Evolutionary conservation across 306 rosid species (phyloP).

Genomic region (Prunus mongolica): DNA sequence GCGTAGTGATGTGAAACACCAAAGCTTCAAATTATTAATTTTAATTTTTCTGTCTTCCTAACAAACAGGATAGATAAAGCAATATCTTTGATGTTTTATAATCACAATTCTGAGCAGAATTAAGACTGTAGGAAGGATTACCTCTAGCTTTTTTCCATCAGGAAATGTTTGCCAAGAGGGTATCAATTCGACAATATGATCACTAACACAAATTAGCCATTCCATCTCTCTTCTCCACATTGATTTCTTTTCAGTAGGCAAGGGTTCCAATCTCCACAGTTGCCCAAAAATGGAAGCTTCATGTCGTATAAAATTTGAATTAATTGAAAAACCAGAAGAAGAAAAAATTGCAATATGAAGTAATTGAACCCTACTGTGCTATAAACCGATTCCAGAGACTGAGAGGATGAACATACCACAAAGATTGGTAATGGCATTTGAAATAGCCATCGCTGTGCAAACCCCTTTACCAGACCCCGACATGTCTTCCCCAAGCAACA

Average conservation of each 20-base stretch:
- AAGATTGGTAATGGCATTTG: constrained; percentile 59
- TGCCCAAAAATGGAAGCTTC: constrained; percentile 56
- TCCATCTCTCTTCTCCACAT: constrained; percentile 67
- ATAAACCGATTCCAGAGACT: neutral
- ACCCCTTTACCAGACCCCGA: constrained; percentile 67
- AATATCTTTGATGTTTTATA: neutral
- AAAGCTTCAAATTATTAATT: neutral
- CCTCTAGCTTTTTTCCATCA: constrained; percentile 53
- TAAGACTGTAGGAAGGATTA: neutral
- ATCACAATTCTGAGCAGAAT: neutral
- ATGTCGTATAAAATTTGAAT: neutral
- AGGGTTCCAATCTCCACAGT: constrained; percentile 56
- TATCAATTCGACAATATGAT: constrained; percentile 47
- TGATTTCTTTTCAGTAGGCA: constrained; percentile 42
- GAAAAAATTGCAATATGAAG: neutral
- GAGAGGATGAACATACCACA: constrained; percentile 35
- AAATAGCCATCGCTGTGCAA: constrained; percentile 46
- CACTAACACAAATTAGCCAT: constrained; percentile 53
- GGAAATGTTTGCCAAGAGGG: constrained; percentile 59
- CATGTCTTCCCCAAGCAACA: constrained; percentile 64
- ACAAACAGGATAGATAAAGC: neutral
- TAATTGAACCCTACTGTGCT: neutral
- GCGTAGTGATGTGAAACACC: neutral
- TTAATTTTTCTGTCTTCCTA: neutral
- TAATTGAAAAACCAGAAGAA: neutral